These are phyloP conservation scores for Rhizoclosmatium sp. DNA, from an alignment of 192 early-diverging fungal species.

Conservation along the genomic window DNA sequence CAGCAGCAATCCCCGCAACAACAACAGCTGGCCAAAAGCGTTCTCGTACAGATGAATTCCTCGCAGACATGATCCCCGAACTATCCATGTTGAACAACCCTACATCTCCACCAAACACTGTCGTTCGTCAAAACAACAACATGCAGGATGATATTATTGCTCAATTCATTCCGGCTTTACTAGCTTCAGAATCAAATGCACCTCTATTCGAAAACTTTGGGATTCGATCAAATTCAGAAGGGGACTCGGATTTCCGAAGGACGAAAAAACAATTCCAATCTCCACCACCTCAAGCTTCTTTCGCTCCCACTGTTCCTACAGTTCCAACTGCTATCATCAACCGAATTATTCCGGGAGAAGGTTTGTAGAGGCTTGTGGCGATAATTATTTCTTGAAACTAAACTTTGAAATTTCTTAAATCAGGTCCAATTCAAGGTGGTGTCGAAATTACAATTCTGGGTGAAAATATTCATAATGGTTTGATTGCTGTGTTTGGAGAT, in stretches of 20 bases:
- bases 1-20: neutral
- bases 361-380: neutral
- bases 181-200: constrained; percentile 28
- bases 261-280: constrained; percentile 19
- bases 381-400: neutral
- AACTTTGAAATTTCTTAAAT: neutral
- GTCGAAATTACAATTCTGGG: constrained; percentile 85
- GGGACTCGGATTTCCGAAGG: constrained; percentile 6
- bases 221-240: constrained; percentile 14
- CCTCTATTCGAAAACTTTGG: constrained; percentile 41
- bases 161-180: constrained; percentile 32
- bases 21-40: constrained; percentile 44
- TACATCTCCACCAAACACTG: constrained; percentile 12
- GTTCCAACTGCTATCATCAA: constrained; percentile 59
- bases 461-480: constrained; percentile 77
- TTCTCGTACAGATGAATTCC: constrained; percentile 42
- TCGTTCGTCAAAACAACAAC: constrained; percentile 25
- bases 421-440: constrained; percentile 83
- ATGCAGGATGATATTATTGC: constrained; percentile 28
- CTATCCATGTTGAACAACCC: constrained; percentile 5
- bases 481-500: constrained; percentile 83
- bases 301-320: neutral
- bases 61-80: constrained; percentile 2
- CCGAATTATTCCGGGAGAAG: constrained; percentile 81
- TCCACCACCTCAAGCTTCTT: neutral